Percentiles rank a stretch among this genome's conserved stretches.
These are phyloP conservation scores for Curvularia spicifera DNA, from an alignment of 2,329 filamentous ascomycete species.

Conservation along the genomic window DNA sequence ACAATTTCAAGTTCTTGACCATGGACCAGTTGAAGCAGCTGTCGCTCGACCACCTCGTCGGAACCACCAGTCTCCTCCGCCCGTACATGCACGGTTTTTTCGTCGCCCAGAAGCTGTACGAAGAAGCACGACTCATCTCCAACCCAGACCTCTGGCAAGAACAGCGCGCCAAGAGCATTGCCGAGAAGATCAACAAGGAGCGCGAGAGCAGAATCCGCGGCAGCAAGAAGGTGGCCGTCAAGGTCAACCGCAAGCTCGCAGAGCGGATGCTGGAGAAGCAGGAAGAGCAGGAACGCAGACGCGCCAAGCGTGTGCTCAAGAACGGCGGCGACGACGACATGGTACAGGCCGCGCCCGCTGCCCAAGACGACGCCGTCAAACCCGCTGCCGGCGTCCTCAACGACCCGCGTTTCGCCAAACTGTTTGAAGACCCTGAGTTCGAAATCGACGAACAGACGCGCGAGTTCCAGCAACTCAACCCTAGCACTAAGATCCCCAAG, in stretches of 20 bases:
- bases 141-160: constrained; percentile 96
- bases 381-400: constrained; percentile 65
- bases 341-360: constrained; percentile 40
- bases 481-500: constrained; percentile 70
- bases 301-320: constrained; percentile 60
- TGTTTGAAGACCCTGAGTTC: constrained; percentile 95
- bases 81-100: constrained; percentile 99
- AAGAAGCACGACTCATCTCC: constrained; percentile 89
- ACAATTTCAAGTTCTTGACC: constrained; percentile 99
- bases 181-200: constrained; percentile 96
- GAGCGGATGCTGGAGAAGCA: constrained; percentile 70
- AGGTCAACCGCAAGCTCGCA: constrained; percentile 83
- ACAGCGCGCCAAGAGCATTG: constrained; percentile 86
- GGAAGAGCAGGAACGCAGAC: constrained; percentile 65
- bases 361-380: constrained; percentile 56
- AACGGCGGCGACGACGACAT: constrained; percentile 62
- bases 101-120: constrained; percentile 91
- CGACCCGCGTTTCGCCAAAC: constrained; percentile 82
- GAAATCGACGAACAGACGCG: constrained; percentile 85
- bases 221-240: constrained; percentile 86
- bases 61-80: constrained; percentile 84
- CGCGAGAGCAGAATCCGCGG: constrained; percentile 92
- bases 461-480: constrained; percentile 89
- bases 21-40: constrained; percentile 82
- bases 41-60: constrained; percentile 86